These are phyloP conservation scores for Lachnellula occidentalis DNA, from an alignment of 2,329 filamentous ascomycete genomes.

Conservation along the genomic window DNA sequence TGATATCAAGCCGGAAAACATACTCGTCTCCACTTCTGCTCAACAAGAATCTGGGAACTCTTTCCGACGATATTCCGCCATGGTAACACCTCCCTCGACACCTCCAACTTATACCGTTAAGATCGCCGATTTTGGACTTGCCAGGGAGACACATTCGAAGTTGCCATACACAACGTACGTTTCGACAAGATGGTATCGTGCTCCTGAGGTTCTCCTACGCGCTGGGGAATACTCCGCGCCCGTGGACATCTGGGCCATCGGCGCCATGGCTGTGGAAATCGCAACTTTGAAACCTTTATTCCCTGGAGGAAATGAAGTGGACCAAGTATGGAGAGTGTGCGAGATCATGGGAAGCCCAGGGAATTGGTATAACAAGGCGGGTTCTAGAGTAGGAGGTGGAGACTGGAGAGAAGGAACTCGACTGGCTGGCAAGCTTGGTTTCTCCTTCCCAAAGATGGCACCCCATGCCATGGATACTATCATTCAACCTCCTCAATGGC, in stretches of 20 bases:
- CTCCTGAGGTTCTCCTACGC: constrained; percentile 86
- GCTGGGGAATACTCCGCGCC: constrained; percentile 96
- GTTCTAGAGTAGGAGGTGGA: constrained; percentile 80
- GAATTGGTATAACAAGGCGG: constrained; percentile 94
- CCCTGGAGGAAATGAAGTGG: constrained; percentile 95
- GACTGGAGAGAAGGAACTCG: constrained; percentile 96
- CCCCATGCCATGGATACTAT: constrained; percentile 95
- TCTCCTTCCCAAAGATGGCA: constrained; percentile 99
- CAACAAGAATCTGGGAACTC: constrained; percentile 72
- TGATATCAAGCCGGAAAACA: constrained; percentile 99
- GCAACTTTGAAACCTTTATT: constrained; percentile 95
- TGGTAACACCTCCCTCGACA: constrained; percentile 92
- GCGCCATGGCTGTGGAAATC: constrained; percentile 97
- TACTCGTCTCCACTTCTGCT: constrained; percentile 84
- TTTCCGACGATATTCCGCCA: constrained; percentile 85
- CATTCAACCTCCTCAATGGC: constrained; percentile 86
- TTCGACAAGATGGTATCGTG: constrained; percentile 91
- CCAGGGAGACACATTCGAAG: constrained; percentile 95
- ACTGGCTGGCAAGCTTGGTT: constrained; percentile 90
- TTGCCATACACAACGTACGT: constrained; percentile 97
- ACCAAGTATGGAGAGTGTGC: constrained; percentile 97
- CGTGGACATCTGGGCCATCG: constrained; percentile 97
- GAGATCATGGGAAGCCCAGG: constrained; percentile 99
- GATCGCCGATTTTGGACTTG: constrained; percentile 95
- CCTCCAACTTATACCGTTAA: constrained; percentile 94